These are phyloP conservation scores for Globisporangium mamillatum DNA, from an alignment of 352 stramenopile species.

Conservation along the genomic window DNA sequence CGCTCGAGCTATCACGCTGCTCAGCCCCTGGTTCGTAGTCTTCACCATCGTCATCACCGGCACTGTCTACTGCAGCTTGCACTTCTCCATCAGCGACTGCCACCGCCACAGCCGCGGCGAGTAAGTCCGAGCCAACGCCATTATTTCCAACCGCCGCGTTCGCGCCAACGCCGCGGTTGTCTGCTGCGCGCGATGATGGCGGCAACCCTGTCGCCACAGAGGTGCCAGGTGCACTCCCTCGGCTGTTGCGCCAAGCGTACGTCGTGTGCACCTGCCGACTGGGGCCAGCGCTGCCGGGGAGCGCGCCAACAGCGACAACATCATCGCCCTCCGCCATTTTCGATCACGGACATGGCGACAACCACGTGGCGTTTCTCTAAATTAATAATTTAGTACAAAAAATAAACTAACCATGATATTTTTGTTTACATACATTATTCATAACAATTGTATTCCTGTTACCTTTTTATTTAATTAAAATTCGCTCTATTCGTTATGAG, in stretches of 20 bases:
- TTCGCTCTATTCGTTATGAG: no score
- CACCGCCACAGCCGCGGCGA: background rate
- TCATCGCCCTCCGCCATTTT: constrained; percentile 1
- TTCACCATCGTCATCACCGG: background rate
- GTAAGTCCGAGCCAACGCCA: background rate
- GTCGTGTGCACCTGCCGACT: background rate
- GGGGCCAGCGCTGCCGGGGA: background rate
- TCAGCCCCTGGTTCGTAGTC: background rate
- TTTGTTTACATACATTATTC: no score
- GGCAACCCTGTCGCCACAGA: background rate
- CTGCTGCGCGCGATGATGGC: background rate
- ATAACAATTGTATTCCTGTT: no score
- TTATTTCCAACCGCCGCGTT: background rate
- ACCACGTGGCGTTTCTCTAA: no score
- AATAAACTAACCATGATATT: no score
- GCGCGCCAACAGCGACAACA: background rate
- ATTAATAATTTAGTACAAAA: no score
- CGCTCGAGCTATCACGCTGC: background rate
- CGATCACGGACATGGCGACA: background rate
- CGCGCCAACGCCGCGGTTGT: background rate
- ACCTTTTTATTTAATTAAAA: no score
- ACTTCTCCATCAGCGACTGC: background rate
- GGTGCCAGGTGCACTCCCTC: background rate
- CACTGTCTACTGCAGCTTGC: background rate
- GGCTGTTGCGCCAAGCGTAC: background rate